Percentiles rank a stretch among this genome's conserved stretches.
phyloP scores from a whole-genome alignment of 2,329 filamentous ascomycete genomes.

The Penicillium sp. region DNA sequence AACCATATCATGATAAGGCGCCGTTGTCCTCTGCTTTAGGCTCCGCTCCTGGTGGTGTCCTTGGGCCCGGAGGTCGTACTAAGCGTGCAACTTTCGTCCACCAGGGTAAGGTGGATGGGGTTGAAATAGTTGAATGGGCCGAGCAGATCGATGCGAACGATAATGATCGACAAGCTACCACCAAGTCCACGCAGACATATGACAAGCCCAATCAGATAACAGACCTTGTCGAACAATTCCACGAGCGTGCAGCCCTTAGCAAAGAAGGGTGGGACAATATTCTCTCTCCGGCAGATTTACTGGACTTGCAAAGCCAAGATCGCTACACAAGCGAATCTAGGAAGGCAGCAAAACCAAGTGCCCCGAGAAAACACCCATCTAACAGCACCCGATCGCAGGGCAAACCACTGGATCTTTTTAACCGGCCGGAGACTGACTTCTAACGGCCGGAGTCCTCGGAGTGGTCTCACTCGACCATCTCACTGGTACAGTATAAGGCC shows the following conservation, averaged over 20 bases:
- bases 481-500: background rate
- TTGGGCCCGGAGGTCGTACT: conserved; percentile 2
- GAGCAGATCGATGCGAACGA: background rate
- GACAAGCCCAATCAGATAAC: background rate
- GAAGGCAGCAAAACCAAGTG: background rate
- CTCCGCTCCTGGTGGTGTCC: conserved; percentile 9
- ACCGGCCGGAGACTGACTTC: background rate
- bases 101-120: background rate
- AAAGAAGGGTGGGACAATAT: background rate
- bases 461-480: background rate
- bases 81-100: background rate
- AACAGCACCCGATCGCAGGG: background rate
- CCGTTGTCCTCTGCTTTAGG: background rate
- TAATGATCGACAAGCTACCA: background rate
- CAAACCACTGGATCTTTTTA: background rate
- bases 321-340: background rate
- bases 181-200: background rate
- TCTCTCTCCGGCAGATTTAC: background rate
- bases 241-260: too few species aligned
- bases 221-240: background rate
- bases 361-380: background rate
- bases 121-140: background rate
- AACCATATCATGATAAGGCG: conserved; percentile 16
- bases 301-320: background rate
- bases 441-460: background rate